A percentile compares a stretch with the other conserved stretches of the same genome.
Evolutionary conservation across 805 yeast genomes (phyloP).

Genomic region (Hanseniaspora pseudoguilliermondii): DNA sequence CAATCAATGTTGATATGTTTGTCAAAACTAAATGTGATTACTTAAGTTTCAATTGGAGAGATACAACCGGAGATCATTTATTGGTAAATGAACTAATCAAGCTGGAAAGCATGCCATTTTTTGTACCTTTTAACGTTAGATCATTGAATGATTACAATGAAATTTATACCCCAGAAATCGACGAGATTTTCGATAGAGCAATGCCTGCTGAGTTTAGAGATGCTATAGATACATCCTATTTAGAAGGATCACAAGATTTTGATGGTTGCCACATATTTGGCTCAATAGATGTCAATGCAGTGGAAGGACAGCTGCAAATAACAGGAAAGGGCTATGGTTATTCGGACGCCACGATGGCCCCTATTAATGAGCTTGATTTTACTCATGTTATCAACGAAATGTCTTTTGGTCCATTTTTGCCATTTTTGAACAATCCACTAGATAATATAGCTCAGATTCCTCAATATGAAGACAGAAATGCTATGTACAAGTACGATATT

Average conservation of each 20-base stretch:
- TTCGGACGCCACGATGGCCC: slow-evolving; percentile 31
- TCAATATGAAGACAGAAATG: slow-evolving; percentile 32
- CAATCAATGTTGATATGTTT: slow-evolving; percentile 64
- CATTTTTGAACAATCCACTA: slow-evolving; percentile 75
- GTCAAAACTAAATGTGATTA: slow-evolving; percentile 75
- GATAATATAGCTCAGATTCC: slow-evolving; percentile 52
- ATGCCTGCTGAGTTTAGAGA: slow-evolving; percentile 52
- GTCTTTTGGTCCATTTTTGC: slow-evolving; percentile 83
- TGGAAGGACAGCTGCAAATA: slow-evolving; percentile 73
- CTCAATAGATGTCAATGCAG: slow-evolving; percentile 69
- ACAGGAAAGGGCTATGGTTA: slow-evolving; percentile 66
- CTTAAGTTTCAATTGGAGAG: slow-evolving; percentile 64
- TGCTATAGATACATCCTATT: slow-evolving; percentile 28
- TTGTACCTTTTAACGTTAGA: slow-evolving; percentile 38
- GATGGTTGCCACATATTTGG: slow-evolving; percentile 79
- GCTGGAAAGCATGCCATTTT: slow-evolving; percentile 51
- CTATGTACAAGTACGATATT: slow-evolving; percentile 52
- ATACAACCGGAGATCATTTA: slow-evolving; percentile 62
- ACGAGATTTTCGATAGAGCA: slow-evolving; percentile 52
- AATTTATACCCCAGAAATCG: slow-evolving; percentile 45
- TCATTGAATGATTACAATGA: slow-evolving; percentile 37
- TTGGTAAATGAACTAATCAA: slow-evolving; percentile 65
- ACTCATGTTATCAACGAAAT: slow-evolving; percentile 77
- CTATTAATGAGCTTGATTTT: slow-evolving; percentile 50
- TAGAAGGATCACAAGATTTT: slow-evolving; percentile 42